Conservation (phyloP, 768 basidiomycete genomes). For the Rossbeevera mucosa region DNA sequence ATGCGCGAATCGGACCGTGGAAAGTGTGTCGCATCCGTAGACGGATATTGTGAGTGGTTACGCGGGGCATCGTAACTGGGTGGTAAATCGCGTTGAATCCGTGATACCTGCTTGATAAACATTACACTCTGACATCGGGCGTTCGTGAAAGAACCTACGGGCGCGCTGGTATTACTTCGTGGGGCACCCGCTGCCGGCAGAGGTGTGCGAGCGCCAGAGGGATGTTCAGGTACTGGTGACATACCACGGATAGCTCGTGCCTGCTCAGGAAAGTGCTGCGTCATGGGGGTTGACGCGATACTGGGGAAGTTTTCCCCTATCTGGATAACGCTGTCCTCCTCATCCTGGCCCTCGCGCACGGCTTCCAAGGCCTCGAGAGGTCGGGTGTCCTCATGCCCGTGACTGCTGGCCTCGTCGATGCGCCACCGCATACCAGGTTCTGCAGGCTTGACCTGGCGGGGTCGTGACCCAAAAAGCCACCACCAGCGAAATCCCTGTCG, state of each 20-base stretch:
- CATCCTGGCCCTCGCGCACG: conserved; percentile 10
- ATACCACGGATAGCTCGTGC: conserved; percentile 1
- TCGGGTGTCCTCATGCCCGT: conserved; percentile 6
- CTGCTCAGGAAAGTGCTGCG: conserved; percentile 9
- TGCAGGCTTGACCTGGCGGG: conserved; percentile 21
- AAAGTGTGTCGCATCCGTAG: conserved; percentile 20
- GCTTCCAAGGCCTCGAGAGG: conserved; percentile 5
- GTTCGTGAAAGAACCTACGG: conserved; percentile 13
- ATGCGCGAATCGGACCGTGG: conserved; percentile 25
- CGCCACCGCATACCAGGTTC: conserved; percentile 21
- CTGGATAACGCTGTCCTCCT: conserved; percentile 8
- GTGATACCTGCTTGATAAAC: conserved; percentile 4
- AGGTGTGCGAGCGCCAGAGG: conserved; percentile 1
- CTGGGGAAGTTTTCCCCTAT: conserved; percentile 20
- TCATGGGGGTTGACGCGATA: conserved; percentile 12
- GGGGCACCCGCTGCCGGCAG: background rate
- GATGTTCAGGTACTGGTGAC: conserved; percentile 4
- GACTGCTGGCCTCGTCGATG: conserved; percentile 18
- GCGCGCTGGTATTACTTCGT: conserved; percentile 6
- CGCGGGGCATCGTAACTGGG: conserved; percentile 16
- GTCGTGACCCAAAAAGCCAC: conserved; percentile 22
- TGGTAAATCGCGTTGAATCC: conserved; percentile 6
- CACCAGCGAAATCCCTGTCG: conserved; percentile 21
- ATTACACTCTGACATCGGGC: background rate
- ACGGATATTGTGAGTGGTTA: conserved; percentile 12